Evolutionary conservation across 1,284 basidiomycete species (phyloP), one percentile per base, ranked within the genome.

Genomic region (Malassezia vespertilionis): DNA sequence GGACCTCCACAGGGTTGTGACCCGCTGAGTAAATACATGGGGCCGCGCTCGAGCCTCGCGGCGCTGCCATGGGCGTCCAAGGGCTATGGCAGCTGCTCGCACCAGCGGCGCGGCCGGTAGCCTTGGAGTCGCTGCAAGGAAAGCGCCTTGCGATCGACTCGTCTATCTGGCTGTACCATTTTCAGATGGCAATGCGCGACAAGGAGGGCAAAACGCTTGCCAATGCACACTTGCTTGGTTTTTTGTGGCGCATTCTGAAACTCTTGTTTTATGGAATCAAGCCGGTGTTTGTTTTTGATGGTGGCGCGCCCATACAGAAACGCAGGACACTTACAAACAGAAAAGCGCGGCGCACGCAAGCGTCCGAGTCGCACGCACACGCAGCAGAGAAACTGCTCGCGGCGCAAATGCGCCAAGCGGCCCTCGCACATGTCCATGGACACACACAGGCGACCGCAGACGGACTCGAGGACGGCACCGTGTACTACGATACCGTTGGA

Each of bases 171-270:
- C 82, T 99, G 52, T 97, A 99, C 50, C 69, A 71, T 46, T 71
- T 71, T 35, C 62, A 62, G 74, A 90, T 90, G 30, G 96, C 93
- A 2, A 96, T 97, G 90, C 81, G 93, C 22, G 90, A 93, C 74
- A 91, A 88, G 67, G 87, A 96, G 51, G 93, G 93, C 12, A 79
- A 82, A 20, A 86, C 80, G 9, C 75, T 99, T 31, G 79, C 84
- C 49, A 96, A 96, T 64, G 90, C 91, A 0, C 93, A 97, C 74
- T 82, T 99, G 20, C 75, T 97, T 37, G 91, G 91, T 18, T 96
- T 97, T 72, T 52, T 70, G 44, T 70, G 66, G 65, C 57, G 93
- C 4, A 95, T 97, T 49, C 82, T 83, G 72, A 96, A 96, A 72
- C 77, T 99, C 14, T 73, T 99, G 37, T 96, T 90, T 73, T 90